Evolutionary conservation across 2,329 filamentous ascomycete genomes (phyloP).

Genomic region (Periconia digitata): DNA sequence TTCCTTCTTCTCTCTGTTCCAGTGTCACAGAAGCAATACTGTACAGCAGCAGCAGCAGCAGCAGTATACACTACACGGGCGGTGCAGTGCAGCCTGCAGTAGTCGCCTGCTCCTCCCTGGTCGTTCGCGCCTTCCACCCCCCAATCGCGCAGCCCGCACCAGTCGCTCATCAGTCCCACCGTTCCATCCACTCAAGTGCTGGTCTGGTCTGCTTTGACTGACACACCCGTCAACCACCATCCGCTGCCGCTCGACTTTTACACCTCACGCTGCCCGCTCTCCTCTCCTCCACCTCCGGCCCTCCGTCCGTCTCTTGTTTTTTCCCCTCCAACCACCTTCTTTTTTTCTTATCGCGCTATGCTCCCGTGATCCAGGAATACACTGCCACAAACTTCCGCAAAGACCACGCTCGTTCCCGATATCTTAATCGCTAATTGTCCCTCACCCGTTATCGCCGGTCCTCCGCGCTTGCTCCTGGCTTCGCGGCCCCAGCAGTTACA

Average conservation of each 20-base stretch:
- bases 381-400: conserved; percentile 29
- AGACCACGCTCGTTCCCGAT: conserved; percentile 35
- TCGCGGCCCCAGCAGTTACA: conserved; percentile 29
- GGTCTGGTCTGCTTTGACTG: background rate
- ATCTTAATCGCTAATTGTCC: conserved; percentile 44
- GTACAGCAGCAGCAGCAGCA: too few relatives aligned
- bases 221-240: background rate
- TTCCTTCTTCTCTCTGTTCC: background rate
- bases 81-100: too few relatives aligned
- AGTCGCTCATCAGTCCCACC: background rate
- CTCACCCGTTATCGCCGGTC: conserved; percentile 13
- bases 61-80: too few relatives aligned
- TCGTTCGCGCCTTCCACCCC: background rate
- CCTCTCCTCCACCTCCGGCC: conserved; percentile 4
- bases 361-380: conserved; percentile 27
- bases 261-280: too few relatives aligned
- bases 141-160: background rate
- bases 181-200: background rate
- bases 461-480: conserved; percentile 29
- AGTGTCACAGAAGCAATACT: too few relatives aligned
- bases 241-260: too few relatives aligned
- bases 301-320: conserved; percentile 4
- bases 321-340: conserved; percentile 24
- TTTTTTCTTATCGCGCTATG: conserved; percentile 36
- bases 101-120: too few relatives aligned